Evolutionary conservation across 73 alveolate species (phyloP).

Genomic region (Diophrys appendiculata): DNA sequence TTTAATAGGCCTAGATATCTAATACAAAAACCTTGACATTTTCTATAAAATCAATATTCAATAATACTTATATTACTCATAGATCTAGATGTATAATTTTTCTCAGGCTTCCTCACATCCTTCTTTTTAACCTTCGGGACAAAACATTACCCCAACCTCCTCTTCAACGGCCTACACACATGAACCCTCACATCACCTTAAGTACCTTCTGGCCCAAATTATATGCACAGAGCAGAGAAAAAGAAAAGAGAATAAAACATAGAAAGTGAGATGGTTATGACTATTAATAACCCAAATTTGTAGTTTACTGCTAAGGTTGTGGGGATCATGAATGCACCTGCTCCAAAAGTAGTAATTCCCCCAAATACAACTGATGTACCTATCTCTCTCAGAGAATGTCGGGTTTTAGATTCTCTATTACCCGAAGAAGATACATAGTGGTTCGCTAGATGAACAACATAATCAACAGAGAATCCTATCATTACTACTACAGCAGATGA

Average conservation of each 20-base stretch:
- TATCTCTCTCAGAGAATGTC: conserved; percentile 43
- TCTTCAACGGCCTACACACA: too few relatives aligned
- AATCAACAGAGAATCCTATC: conserved; percentile 56
- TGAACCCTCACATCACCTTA: too few relatives aligned
- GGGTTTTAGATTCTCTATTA: conserved; percentile 26
- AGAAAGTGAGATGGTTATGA: conserved; percentile 39
- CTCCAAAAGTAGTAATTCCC: conserved; percentile 45
- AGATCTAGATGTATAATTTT: too few relatives aligned
- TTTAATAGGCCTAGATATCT: too few relatives aligned
- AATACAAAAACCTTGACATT: too few relatives aligned
- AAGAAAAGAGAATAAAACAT: background rate
- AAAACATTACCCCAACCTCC: too few relatives aligned
- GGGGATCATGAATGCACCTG: conserved; percentile 43
- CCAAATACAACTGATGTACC: conserved; percentile 55
- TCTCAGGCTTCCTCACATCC: too few relatives aligned
- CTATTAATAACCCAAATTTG: conserved; percentile 47
- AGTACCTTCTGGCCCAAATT: background rate
- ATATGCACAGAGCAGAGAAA: background rate
- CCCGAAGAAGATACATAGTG: conserved; percentile 4
- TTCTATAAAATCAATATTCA: too few relatives aligned
- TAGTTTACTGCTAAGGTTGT: conserved; percentile 32
- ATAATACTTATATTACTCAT: too few relatives aligned
- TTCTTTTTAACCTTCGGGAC: too few relatives aligned
- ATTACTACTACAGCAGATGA: conserved; percentile 54
- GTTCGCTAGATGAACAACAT: conserved; percentile 56